These are phyloP conservation scores for Lachnellula arida DNA, from an alignment of 2,329 filamentous ascomycete species.

Conservation along the genomic window DNA sequence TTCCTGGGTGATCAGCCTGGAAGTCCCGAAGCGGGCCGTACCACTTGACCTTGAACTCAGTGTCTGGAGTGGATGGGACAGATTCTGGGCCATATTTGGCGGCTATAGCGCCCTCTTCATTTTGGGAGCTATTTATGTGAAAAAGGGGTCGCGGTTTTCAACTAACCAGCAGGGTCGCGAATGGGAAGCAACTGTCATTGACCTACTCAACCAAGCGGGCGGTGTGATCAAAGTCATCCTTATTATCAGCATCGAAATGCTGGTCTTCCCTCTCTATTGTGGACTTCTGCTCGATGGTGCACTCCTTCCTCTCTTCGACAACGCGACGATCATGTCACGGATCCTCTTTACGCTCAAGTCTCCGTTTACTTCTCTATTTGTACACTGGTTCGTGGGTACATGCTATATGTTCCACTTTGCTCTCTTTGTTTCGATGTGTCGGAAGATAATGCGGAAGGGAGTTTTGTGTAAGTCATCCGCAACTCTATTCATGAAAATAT, in stretches of 20 bases:
- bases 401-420: constrained; percentile 99
- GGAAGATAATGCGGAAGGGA: constrained; percentile 92
- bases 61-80: constrained; percentile 62
- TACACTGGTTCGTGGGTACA: constrained; percentile 98
- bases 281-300: constrained; percentile 86
- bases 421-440: constrained; percentile 97
- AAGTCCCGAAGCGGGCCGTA: constrained; percentile 35
- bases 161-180: constrained; percentile 50
- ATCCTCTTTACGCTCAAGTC: constrained; percentile 72
- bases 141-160: constrained; percentile 65
- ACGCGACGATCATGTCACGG: constrained; percentile 71
- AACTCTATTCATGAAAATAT: not conserved
- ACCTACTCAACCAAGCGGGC: constrained; percentile 84
- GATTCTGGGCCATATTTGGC: constrained; percentile 66
- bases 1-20: constrained; percentile 56
- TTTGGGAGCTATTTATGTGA: constrained; percentile 74
- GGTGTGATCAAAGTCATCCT: constrained; percentile 97
- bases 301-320: constrained; percentile 81
- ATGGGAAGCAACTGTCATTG: constrained; percentile 73
- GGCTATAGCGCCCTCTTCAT: constrained; percentile 77
- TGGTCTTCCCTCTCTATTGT: constrained; percentile 93
- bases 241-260: constrained; percentile 99
- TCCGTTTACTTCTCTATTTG: constrained; percentile 87
- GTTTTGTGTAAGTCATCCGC: constrained; percentile 68
- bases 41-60: constrained; percentile 53